Evolutionary conservation across 139 green algal species (phyloP).

Genomic region (Gonium pectorale): DNA sequence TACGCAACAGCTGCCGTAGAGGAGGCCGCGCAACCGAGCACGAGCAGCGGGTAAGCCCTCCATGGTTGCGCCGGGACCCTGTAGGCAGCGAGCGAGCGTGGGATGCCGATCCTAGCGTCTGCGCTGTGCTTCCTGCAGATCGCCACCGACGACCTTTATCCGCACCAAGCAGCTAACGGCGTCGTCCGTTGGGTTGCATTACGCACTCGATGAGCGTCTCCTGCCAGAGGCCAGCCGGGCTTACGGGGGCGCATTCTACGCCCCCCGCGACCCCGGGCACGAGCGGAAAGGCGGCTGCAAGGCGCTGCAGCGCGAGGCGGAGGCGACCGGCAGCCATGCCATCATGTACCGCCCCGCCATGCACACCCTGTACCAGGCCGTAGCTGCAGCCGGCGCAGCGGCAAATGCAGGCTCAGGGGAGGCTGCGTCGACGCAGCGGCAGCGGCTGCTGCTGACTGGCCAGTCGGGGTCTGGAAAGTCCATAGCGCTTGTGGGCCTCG

Average conservation of each 20-base stretch:
- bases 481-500: conserved; percentile 69
- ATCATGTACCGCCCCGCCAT: conserved; percentile 44
- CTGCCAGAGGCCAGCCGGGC: conserved; percentile 48
- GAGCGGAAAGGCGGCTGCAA: conserved; percentile 58
- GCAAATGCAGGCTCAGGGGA: too few relatives aligned
- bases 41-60: too few relatives aligned
- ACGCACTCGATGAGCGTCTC: conserved; percentile 23
- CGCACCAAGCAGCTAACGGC: background rate
- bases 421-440: background rate
- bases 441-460: conserved; percentile 33
- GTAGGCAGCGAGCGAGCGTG: too few relatives aligned
- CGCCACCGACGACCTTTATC: background rate
- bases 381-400: background rate
- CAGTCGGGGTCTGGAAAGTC: conserved; percentile 72
- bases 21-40: too few relatives aligned
- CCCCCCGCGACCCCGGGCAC: conserved; percentile 32
- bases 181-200: conserved; percentile 31
- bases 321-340: conserved; percentile 11
- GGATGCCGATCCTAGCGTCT: too few relatives aligned
- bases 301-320: conserved; percentile 54
- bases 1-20: too few relatives aligned
- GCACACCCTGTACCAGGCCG: background rate
- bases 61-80: too few relatives aligned
- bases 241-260: conserved; percentile 48
- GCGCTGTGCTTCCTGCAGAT: too few relatives aligned